Percentiles rank a stretch among this genome's conserved stretches.
These are phyloP conservation scores for Mycena vulgaris DNA, from an alignment of 768 basidiomycete genomes.

Conservation along the genomic window DNA sequence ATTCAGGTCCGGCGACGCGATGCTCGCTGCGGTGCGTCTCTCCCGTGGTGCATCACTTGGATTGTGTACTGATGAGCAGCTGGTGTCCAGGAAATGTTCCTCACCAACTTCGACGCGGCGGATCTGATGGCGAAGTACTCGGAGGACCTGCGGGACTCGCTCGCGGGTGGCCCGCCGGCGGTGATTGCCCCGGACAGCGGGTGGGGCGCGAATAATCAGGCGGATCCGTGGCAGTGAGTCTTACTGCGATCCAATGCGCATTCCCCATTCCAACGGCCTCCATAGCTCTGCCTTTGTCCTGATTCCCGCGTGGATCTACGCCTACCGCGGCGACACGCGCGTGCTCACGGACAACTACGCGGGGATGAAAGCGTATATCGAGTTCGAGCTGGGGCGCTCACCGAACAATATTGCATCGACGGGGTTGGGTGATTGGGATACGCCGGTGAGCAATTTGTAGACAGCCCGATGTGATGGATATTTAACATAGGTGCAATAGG, in stretches of 20 bases:
- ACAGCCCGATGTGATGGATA: too few relatives aligned
- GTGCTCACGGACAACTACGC: slow-evolving; percentile 46
- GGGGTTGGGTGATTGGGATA: slow-evolving; percentile 57
- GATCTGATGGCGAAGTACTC: slow-evolving; percentile 47
- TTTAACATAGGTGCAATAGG: slow-evolving; percentile 5
- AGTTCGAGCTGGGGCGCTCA: slow-evolving; percentile 47
- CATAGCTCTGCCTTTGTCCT: slow-evolving; percentile 47
- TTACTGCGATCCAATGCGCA: background rate
- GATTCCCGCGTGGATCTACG: slow-evolving; percentile 49
- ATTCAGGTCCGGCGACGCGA: slow-evolving; percentile 45
- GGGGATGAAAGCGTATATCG: slow-evolving; percentile 49
- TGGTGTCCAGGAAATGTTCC: slow-evolving; percentile 46
- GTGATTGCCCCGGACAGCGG: slow-evolving; percentile 49
- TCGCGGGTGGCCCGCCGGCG: slow-evolving; percentile 43
- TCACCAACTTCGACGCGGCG: slow-evolving; percentile 46
- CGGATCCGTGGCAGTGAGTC: slow-evolving; percentile 52
- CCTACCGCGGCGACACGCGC: slow-evolving; percentile 48
- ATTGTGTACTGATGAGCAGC: background rate
- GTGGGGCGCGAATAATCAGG: slow-evolving; percentile 50
- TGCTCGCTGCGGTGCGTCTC: slow-evolving; percentile 45
- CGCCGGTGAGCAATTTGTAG: slow-evolving; percentile 59
- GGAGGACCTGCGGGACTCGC: slow-evolving; percentile 45
- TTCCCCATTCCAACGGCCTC: background rate
- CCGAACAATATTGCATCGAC: slow-evolving; percentile 48
- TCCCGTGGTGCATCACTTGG: too few relatives aligned